Percentiles rank a stretch among this genome's conserved stretches.
These are phyloP conservation scores for Cladosporium phlei DNA, from an alignment of 2,329 filamentous ascomycete species.

Conservation along the genomic window DNA sequence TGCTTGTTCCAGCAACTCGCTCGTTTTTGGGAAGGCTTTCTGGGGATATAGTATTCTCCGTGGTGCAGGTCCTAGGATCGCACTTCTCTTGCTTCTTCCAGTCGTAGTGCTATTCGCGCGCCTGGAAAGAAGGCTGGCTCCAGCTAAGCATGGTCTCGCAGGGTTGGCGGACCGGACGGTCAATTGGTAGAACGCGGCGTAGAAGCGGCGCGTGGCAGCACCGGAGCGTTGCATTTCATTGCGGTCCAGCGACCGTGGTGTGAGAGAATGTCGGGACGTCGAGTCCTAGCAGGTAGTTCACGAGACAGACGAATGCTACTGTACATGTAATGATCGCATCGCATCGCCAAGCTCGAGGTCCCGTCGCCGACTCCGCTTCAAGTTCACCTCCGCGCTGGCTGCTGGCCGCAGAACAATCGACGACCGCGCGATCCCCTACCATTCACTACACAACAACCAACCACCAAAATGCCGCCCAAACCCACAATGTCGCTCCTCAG, in stretches of 20 bases:
- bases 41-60: too few relatives aligned
- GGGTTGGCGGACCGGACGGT: constrained; percentile 15
- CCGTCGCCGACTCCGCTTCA: background rate
- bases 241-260: constrained; percentile 4
- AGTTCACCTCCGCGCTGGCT: background rate
- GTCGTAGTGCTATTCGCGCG: too few relatives aligned
- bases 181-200: constrained; percentile 43
- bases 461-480: constrained; percentile 1
- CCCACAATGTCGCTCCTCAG: constrained; percentile 18
- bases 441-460: background rate
- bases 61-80: too few relatives aligned
- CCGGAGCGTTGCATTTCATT: constrained; percentile 8
- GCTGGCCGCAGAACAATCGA: background rate
- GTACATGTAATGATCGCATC: too few relatives aligned
- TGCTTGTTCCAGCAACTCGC: background rate
- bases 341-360: background rate
- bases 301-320: too few relatives aligned
- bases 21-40: background rate
- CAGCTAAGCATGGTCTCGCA: background rate
- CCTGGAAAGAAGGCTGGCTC: background rate
- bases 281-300: too few relatives aligned
- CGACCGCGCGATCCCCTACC: background rate
- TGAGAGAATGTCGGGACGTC: background rate
- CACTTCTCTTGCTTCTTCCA: too few relatives aligned
- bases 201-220: constrained; percentile 36